Base-by-base conservation (phyloP, 75 land plant genomes). In the Pinus tabuliformis region DNA sequence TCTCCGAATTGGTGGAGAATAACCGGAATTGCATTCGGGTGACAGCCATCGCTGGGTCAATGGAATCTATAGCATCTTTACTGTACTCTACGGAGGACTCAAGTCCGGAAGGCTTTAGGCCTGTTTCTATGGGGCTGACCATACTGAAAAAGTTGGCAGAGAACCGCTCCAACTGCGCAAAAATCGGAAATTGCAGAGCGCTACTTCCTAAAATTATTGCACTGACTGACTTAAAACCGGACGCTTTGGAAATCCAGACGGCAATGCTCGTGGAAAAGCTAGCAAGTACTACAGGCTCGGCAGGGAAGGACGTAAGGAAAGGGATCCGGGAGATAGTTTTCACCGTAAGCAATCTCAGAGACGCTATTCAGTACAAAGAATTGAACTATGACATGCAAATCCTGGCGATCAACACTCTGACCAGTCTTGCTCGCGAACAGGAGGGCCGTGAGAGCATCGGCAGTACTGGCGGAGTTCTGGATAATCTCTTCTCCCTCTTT, bases 391-490 rank as follows among this genome's bases (percentile, higher is more conserved):
- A 56, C 93, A 30, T 18, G 28, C 93, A 90, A 59, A 79, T 73
- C 52, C 64, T 89, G 30, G 90, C 89, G 1, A 80, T 88, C 6
- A 91, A 95, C 57, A 83, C 93, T 1, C 77, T 95, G 24, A 87
- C 85, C 8, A 88, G 81, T 78, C 33, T 33, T 33, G 33, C 33
- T 33, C 33, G 33, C 33, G 33, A 33, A 33, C 33, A 33, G 33
- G 33, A 77, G 93, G 59, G 96, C 98, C n/a, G 82, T 58, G 91
- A 89, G 76, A 88, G 61, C 75, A 91, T 95, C 57, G 96, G 93
- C 12, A 74, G 88, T 63, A 95, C 98, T 0, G 98, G 98, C 21
- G 94, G 94, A 16, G 76, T 91, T 24, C 74, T 93, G 6, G 78
- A 79, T 60, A 88, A 76, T 33, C 85, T 95, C 75, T 62, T 91